Evolutionary conservation across 2,329 filamentous ascomycete genomes (phyloP).

Genomic region (Fusarium sp.): DNA sequence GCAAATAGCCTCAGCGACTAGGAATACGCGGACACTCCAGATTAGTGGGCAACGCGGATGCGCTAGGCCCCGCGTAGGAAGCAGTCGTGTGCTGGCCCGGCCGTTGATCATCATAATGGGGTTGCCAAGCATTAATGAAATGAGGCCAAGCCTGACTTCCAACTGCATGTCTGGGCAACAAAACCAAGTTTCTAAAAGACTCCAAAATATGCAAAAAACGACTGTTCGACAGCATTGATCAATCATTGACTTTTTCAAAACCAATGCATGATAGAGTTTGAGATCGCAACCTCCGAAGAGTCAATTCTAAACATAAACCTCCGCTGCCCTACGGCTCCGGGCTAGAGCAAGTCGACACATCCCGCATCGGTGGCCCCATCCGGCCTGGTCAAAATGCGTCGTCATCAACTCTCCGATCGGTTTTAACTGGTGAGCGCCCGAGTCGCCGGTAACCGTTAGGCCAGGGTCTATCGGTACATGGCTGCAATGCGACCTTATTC

Average conservation of each 20-base stretch:
- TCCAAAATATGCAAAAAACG: too few relatives aligned
- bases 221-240: too few relatives aligned
- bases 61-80: conserved; percentile 32
- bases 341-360: neutral
- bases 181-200: conserved; percentile 15
- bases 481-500: conserved; percentile 1
- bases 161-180: conserved; percentile 3
- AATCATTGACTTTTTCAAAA: neutral
- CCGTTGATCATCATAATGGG: conserved; percentile 13
- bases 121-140: conserved; percentile 31
- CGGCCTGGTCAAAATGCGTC: conserved; percentile 23
- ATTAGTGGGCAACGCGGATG: conserved; percentile 16
- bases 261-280: conserved; percentile 3
- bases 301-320: too few relatives aligned
- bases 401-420: conserved; percentile 24
- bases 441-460: neutral
- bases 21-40: conserved; percentile 18
- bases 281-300: neutral
- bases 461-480: neutral
- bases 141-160: conserved; percentile 34
- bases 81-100: conserved; percentile 34
- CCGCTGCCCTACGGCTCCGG: neutral
- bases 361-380: conserved; percentile 21
- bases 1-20: neutral
- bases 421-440: conserved; percentile 6